Evolutionary conservation across 1,139 yeast species (phyloP).

Genomic region (Hemisphaericaspora subhashii): DNA sequence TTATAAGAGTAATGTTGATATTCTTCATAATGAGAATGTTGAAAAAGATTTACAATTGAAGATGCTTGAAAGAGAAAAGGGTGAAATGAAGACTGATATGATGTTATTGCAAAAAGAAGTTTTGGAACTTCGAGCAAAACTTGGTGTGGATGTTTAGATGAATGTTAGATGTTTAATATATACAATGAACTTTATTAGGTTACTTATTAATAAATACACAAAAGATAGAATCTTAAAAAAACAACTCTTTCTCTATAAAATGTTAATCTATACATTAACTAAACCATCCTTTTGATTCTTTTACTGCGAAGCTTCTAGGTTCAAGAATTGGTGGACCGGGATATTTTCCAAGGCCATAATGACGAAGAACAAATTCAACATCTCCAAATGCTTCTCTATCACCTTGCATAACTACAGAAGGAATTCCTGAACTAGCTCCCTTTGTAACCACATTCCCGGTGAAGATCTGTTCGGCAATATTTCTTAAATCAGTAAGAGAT

Average conservation of each 20-base stretch:
- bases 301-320: constrained; percentile 30
- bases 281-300: constrained; percentile 4
- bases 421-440: constrained; percentile 58
- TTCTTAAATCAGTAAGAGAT: constrained; percentile 63
- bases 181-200: no score
- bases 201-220: no score
- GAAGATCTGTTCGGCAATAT: constrained; percentile 75
- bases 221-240: no score
- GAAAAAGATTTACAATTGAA: constrained; percentile 42
- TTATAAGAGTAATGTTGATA: constrained; percentile 34
- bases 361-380: constrained; percentile 60
- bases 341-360: constrained; percentile 70
- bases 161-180: neutral
- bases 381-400: constrained; percentile 85
- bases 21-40: constrained; percentile 38
- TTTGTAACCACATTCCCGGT: constrained; percentile 59
- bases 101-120: constrained; percentile 64
- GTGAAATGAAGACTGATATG: constrained; percentile 54
- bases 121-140: constrained; percentile 54
- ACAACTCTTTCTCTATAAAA: neutral
- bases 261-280: neutral
- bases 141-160: constrained; percentile 18
- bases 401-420: constrained; percentile 89
- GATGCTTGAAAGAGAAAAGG: constrained; percentile 34
- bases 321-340: constrained; percentile 23